Evolutionary conservation across 495 filamentous ascomycete species (phyloP), one percentile per base, ranked within the genome.

Genomic region (Xylaria longipes): DNA sequence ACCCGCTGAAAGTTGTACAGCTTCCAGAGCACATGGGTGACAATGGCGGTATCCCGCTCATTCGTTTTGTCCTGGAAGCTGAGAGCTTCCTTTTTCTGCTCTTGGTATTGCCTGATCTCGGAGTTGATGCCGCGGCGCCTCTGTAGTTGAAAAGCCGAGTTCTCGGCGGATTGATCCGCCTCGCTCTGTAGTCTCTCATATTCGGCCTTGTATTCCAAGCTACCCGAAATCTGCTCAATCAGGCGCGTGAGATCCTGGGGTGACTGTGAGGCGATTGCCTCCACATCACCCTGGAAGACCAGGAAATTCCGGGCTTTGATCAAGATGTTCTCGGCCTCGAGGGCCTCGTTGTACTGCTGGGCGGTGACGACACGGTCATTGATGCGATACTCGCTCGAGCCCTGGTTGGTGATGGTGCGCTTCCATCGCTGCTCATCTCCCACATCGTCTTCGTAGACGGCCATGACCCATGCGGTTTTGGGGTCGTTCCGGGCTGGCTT

Each of bases 241-340:
- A 98, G 82, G 29, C 93, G 90, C 0, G 96, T 99, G n/a, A 98
- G 88, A 73, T 98, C 96, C 73, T 91, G 93, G 0, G 96, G 94
- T 0, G 93, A 94, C 79, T 98, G 96, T 8, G 93, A 92, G 6
- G 96, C 97, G 73, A 99, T 98, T n/a, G 93, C 91, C 82, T 99
- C 96, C 54, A 99, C 96, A 79, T 99, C 96, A 65, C 96, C 96
- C 80, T 99, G 96, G 81, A 98, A 98, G 35, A 99, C 96, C 0
- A 99, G 87, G 81, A 98, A 99, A 80, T 98, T 98, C 70, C 96
- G 91, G 43, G 96, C 96, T 80, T 97, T 97, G 82, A 99, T 97
- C 75, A 98, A 82, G 71, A 99, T 99, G 74, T 97, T 97, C 79
- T 99, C 95, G 46, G 89, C 87, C 80, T 98, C 96, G 58, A 99